These are phyloP conservation scores for Phylloporus sp. DNA, from an alignment of 768 basidiomycete species.

Conservation along the genomic window DNA sequence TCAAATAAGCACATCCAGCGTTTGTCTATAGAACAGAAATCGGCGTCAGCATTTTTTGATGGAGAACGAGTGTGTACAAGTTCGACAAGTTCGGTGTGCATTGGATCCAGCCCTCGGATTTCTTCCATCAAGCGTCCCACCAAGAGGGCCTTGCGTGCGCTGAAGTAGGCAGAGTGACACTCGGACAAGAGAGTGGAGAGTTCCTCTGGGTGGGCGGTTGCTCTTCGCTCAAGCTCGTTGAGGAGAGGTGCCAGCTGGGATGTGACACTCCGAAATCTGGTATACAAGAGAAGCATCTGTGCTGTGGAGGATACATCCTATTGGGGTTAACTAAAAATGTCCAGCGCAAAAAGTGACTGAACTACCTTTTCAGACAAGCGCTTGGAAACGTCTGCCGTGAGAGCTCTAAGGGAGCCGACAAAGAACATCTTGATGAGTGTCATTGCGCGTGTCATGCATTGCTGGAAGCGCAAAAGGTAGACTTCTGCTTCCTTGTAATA, in stretches of 20 bases:
- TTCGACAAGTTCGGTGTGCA: conserved; percentile 78
- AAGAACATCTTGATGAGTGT: conserved; percentile 98
- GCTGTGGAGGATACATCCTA: conserved; percentile 78
- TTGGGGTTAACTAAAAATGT: neutral
- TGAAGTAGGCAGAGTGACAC: conserved; percentile 84
- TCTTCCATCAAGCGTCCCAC: conserved; percentile 73
- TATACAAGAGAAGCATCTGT: conserved; percentile 81
- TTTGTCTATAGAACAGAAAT: conserved; percentile 55
- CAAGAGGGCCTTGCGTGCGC: conserved; percentile 65
- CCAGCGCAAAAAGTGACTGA: neutral
- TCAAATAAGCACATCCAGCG: conserved; percentile 87
- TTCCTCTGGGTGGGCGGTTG: conserved; percentile 74
- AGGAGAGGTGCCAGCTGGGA: conserved; percentile 71
- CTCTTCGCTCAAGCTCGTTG: conserved; percentile 79
- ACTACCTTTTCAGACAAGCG: conserved; percentile 69
- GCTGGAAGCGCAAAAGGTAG: conserved; percentile 94
- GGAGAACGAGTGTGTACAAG: conserved; percentile 46
- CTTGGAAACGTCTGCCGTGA: conserved; percentile 73
- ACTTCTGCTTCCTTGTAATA: conserved; percentile 91
- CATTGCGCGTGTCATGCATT: conserved; percentile 98
- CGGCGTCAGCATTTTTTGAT: neutral
- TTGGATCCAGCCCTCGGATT: conserved; percentile 76
- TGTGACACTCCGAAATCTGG: conserved; percentile 75
- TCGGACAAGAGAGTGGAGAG: conserved; percentile 74
- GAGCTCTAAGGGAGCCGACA: conserved; percentile 72